These are phyloP conservation scores for Niebla homalea DNA, from an alignment of 495 filamentous ascomycete genomes.

Conservation along the genomic window DNA sequence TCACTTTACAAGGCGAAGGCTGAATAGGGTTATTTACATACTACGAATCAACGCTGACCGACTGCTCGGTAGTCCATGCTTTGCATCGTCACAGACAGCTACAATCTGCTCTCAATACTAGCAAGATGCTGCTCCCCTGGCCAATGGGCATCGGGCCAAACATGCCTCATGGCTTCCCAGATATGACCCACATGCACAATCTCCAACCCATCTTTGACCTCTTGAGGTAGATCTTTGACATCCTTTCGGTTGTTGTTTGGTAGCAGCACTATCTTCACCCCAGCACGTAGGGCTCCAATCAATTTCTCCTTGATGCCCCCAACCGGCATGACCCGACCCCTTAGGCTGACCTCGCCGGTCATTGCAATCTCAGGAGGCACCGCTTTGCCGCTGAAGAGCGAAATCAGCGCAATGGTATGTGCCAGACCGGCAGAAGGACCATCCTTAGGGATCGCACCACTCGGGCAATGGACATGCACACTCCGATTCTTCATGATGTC, in stretches of 20 bases:
- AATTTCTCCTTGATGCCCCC: conserved; percentile 99
- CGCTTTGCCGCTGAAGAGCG: conserved; percentile 73
- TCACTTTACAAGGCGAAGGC: too few species aligned
- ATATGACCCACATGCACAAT: conserved; percentile 79
- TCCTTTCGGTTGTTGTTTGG: conserved; percentile 87
- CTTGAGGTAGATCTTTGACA: conserved; percentile 77
- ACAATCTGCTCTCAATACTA: conserved; percentile 50
- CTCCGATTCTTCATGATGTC: conserved; percentile 94
- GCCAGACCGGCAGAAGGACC: conserved; percentile 81
- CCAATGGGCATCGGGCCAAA: conserved; percentile 80
- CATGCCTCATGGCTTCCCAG: conserved; percentile 70
- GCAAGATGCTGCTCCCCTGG: conserved; percentile 52
- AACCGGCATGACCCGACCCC: conserved; percentile 77
- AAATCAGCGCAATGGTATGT: conserved; percentile 86
- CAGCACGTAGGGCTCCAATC: conserved; percentile 84
- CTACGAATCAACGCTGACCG: too few species aligned
- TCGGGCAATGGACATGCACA: conserved; percentile 93
- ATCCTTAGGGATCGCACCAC: conserved; percentile 90
- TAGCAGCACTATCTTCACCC: conserved; percentile 86
- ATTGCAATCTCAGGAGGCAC: conserved; percentile 91
- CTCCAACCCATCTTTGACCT: conserved; percentile 76
- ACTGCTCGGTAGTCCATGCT: neutral
- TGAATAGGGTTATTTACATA: too few species aligned
- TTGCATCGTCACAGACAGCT: conserved; percentile 1
- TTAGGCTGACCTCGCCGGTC: conserved; percentile 88